A percentile compares a stretch with the other conserved stretches of the same genome.
Evolutionary conservation across 805 yeast species (phyloP).

Genomic region (Myxozyma sirexii): DNA sequence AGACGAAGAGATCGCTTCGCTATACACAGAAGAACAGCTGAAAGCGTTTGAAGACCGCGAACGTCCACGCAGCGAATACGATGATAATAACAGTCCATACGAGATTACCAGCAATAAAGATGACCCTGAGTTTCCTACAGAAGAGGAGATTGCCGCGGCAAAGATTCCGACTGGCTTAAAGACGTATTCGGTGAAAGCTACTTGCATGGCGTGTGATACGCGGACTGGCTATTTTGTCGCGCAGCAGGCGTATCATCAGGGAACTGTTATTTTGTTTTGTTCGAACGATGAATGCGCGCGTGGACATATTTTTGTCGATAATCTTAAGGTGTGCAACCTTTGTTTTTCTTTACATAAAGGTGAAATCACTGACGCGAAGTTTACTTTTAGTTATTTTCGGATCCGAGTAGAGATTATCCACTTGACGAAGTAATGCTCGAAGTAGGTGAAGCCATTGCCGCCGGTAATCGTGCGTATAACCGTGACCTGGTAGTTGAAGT

Average conservation of each 20-base stretch:
- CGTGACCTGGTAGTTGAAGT: conserved; percentile 25
- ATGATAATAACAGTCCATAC: conserved; percentile 2
- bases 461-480: conserved; percentile 14
- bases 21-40: neutral
- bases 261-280: conserved; percentile 19
- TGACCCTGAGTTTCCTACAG: conserved; percentile 30
- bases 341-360: neutral
- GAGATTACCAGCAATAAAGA: neutral
- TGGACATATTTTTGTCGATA: conserved; percentile 19
- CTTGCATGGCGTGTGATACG: conserved; percentile 20
- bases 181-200: conserved; percentile 4
- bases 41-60: neutral
- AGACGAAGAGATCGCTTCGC: conserved; percentile 10
- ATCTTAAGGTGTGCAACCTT: conserved; percentile 10
- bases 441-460: conserved; percentile 7
- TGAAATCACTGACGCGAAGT: no score
- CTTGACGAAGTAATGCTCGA: conserved; percentile 15
- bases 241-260: conserved; percentile 25
- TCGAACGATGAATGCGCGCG: conserved; percentile 6
- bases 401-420: neutral
- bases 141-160: conserved; percentile 25
- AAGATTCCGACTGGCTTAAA: conserved; percentile 13
- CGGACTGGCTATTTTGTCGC: conserved; percentile 25
- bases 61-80: neutral
- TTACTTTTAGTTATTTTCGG: conserved; percentile 11